Conservation (phyloP, 257 asterid genomes). For the Knoxia roxburghii region DNA sequence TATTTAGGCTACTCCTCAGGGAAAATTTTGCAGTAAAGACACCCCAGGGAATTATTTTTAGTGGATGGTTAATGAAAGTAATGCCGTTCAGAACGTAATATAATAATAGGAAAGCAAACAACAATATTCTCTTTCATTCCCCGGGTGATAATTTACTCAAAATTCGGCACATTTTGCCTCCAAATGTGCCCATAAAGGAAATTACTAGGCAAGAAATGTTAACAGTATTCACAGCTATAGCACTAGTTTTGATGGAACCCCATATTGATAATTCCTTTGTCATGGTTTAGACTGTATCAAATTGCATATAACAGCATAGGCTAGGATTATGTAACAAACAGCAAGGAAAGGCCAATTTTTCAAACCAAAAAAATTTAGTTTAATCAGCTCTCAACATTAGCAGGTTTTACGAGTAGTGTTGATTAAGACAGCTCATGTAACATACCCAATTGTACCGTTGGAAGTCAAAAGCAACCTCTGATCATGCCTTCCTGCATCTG, state of each 20-base stretch:
- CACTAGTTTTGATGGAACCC: background rate
- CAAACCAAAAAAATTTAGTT: background rate
- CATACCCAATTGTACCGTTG: slow-evolving; percentile 44
- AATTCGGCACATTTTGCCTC: background rate
- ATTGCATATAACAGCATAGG: background rate
- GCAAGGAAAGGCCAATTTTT: background rate
- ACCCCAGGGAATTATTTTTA: background rate
- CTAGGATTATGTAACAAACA: background rate
- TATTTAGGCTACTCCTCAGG: background rate
- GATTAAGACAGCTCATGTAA: slow-evolving; percentile 1
- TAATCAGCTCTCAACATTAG: background rate
- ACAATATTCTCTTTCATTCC: background rate
- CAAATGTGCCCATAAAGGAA: background rate
- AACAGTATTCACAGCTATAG: background rate
- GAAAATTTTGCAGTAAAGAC: background rate
- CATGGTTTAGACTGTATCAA: background rate
- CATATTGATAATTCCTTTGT: background rate
- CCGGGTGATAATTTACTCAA: background rate
- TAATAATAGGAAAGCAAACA: background rate
- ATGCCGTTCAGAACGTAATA: background rate
- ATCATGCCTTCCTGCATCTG: slow-evolving; percentile 35
- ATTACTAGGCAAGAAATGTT: background rate
- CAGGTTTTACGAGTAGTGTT: background rate
- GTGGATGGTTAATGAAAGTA: background rate
- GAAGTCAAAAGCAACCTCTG: slow-evolving; percentile 38